Base-by-base conservation (phyloP, 345 rosid species). In the Noccaea bulbosa region DNA sequence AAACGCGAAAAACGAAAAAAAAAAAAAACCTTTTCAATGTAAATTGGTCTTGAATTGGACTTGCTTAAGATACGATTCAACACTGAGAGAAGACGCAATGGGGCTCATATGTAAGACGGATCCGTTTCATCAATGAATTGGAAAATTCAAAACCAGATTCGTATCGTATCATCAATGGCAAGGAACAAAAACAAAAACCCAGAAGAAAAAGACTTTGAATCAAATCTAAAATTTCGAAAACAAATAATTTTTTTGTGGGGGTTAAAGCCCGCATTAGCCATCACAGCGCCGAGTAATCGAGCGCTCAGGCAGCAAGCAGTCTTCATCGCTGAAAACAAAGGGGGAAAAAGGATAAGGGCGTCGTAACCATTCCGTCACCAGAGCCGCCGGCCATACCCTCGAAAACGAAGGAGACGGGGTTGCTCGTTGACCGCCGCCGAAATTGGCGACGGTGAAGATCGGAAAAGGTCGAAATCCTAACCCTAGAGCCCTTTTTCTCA, bases 271-370 rank as follows among this genome's bases (percentile, higher is more conserved):
- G 90, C 90, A 69, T 7, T 20, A 37, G 84, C 89, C 92, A 78
- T 90, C 97, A 83, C 56, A 38, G 92, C 84, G 81, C 69, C 65
- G 74, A 68, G 39, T 46, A 54, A 39, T n/a, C 60, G 37, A 3
- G 20, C 55, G 82, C 90, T 90, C 89, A 55, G 92, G 78, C 83
- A 67, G 88, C 92, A 77, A 90, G 89, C 90, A 82, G 90, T 86
- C 94, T 63, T 88, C 94, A 90, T 79, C 78, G 82, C 94, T 11
- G 84, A 69, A 77, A 75, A 70, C 50, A 78, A 70, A 74, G 76
- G 59, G 32, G 7, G 5, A 6, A 5, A 38, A 40, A 14, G 38
- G 8, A 14, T 17, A 5, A 58, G 72, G 72, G 72, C 43, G 41
- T 70, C 45, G 8, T 40, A 33, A 40, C 52, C 60, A 14, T 32